Evolutionary conservation across 768 basidiomycete species (phyloP).

Genomic region (Trametes maxima): DNA sequence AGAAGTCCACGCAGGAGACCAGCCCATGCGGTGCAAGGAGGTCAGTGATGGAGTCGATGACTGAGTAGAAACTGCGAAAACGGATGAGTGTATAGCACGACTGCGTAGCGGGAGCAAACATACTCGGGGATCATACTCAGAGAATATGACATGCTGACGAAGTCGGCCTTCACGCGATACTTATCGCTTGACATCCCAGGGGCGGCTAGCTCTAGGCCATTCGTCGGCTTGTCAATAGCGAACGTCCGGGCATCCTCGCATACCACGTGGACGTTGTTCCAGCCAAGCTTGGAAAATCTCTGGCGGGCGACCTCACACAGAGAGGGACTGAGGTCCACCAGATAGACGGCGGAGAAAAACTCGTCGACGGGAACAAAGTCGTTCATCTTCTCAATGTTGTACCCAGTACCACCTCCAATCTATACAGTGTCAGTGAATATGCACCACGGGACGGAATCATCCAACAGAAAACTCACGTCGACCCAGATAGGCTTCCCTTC

Average conservation of each 20-base stretch:
- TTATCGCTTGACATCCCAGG: slow-evolving; percentile 45
- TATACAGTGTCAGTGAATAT: not conserved
- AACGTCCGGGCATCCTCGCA: slow-evolving; percentile 76
- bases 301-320: slow-evolving; percentile 70
- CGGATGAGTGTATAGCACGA: slow-evolving; percentile 47
- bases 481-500: slow-evolving; percentile 65
- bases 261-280: slow-evolving; percentile 72
- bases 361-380: slow-evolving; percentile 55
- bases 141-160: slow-evolving; percentile 58
- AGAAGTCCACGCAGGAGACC: slow-evolving; percentile 24
- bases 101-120: slow-evolving; percentile 9
- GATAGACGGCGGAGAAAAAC: slow-evolving; percentile 73
- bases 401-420: slow-evolving; percentile 38
- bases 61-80: slow-evolving; percentile 52
- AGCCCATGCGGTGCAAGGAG: slow-evolving; percentile 54
- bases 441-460: slow-evolving; percentile 7
- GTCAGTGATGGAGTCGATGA: slow-evolving; percentile 69
- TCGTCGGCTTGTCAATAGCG: slow-evolving; percentile 57
- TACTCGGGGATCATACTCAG: slow-evolving; percentile 51
- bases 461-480: slow-evolving; percentile 53
- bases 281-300: slow-evolving; percentile 65
- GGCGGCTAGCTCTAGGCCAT: slow-evolving; percentile 32
- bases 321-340: slow-evolving; percentile 74
- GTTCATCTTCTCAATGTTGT: slow-evolving; percentile 77
- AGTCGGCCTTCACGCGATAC: slow-evolving; percentile 44